Evolutionary conservation across 1,284 basidiomycete genomes (phyloP).

Genomic region (Rhodotorula sp.): DNA sequence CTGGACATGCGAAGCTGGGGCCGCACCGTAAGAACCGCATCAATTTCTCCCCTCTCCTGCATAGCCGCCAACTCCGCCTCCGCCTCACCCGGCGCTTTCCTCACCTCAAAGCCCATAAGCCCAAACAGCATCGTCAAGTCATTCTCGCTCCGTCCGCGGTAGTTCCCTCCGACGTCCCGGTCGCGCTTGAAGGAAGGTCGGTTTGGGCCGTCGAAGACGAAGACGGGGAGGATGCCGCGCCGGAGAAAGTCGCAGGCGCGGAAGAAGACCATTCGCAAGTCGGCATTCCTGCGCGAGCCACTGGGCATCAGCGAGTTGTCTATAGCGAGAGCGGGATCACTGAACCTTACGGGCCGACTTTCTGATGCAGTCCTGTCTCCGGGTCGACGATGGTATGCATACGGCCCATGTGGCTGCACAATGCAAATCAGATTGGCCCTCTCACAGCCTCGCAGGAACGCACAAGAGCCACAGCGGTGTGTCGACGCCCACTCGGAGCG

Average conservation of each 20-base stretch:
- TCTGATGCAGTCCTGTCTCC: neutral
- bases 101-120: slow-evolving; percentile 24
- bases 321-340: neutral
- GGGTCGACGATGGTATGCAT: slow-evolving; percentile 6
- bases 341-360: slow-evolving; percentile 6
- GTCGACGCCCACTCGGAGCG: slow-evolving; percentile 52
- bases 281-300: slow-evolving; percentile 53
- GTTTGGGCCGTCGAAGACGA: slow-evolving; percentile 89
- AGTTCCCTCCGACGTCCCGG: slow-evolving; percentile 59
- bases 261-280: slow-evolving; percentile 55
- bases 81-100: slow-evolving; percentile 84
- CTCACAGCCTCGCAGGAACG: neutral
- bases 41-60: slow-evolving; percentile 74
- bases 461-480: slow-evolving; percentile 46
- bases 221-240: slow-evolving; percentile 77
- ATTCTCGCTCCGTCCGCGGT: slow-evolving; percentile 58
- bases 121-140: slow-evolving; percentile 73
- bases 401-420: slow-evolving; percentile 11
- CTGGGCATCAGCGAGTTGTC: slow-evolving; percentile 49
- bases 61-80: slow-evolving; percentile 92
- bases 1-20: rapidly evolving
- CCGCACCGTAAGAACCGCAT: slow-evolving; percentile 70
- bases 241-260: slow-evolving; percentile 65
- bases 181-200: slow-evolving; percentile 79
- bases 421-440: neutral